Conservation (phyloP, 2,329 filamentous ascomycete species). For the Pseudogymnoascus destructans region DNA sequence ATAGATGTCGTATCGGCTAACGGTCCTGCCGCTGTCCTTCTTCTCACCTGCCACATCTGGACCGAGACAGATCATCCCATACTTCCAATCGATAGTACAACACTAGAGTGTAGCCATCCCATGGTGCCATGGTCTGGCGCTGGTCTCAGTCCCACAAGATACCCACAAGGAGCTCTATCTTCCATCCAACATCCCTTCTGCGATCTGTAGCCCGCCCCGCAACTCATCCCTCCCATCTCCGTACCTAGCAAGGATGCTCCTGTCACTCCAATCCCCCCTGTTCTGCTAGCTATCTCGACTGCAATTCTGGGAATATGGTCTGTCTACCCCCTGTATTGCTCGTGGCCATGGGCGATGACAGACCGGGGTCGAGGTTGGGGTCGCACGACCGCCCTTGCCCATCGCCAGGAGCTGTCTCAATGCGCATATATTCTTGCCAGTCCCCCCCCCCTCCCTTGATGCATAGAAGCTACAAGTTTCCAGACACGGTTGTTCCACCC, state of each 20-base stretch:
- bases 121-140: not conserved
- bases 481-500: not conserved
- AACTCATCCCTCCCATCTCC: not conserved
- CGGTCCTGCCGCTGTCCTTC: not conserved
- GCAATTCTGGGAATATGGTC: not conserved
- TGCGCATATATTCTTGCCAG: conserved; percentile 1
- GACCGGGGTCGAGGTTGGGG: not conserved
- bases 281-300: conserved; percentile 4
- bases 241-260: not conserved
- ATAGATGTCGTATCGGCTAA: conserved; percentile 2
- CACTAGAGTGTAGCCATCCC: not conserved
- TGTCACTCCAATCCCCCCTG: not conserved
- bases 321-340: not conserved
- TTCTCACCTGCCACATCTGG: conserved; percentile 1
- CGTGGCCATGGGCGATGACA: not conserved
- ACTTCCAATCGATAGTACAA: not conserved
- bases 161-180: not conserved
- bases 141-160: not conserved
- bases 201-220: not conserved
- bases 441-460: conserved; percentile 1
- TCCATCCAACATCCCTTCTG: not conserved
- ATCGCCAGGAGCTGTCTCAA: not conserved
- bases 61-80: no score
- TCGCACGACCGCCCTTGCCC: conserved; percentile 3
- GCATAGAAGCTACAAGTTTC: conserved; percentile 4